Evolutionary conservation across 202 grass and related monocot species (phyloP), one percentile per base, ranked within the genome.

Genomic region (Carex sylvatica): DNA sequence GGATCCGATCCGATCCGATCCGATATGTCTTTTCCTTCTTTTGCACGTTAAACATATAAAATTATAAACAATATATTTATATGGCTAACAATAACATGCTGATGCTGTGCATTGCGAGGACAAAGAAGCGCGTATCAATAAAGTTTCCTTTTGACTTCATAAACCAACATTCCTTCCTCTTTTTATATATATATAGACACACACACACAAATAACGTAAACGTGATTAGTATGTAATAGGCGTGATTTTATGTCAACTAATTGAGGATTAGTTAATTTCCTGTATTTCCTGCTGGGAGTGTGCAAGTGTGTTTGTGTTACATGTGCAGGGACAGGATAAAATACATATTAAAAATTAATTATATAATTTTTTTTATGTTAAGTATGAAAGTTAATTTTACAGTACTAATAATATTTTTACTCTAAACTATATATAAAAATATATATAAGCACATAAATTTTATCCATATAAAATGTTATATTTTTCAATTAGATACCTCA

Each of bases 1-100:
- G 63, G 46, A 53, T 74, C 70, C 67, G 7, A 70, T 70, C 33
- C n/a, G 46, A 53, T 74, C 70, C 67, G 7, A 70, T 70, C 33
- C n/a, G 67, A 65, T 70, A 70, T 71, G 18, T 10, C 16, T 71
- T 22, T 70, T 67, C 26, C 38, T 47, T 71, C 68, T 71, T 0
- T 18, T 16, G 65, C 30, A 67, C 24, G 65, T 67, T 8, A 67
- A 18, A 40, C 38, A 40, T 66, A n/a, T n/a, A n/a, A n/a, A n/a
- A n/a, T n/a, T n/a, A n/a, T 16, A 66, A 31, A 11, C 19, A 53
- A 47, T 7, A 53, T 35, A 54, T 35, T 35, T 35, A 18, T 54
- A 75, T 55, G 49, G 9, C 46, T 31, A 44, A 44, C 42, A 44
- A 30, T 40, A 40, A 40, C 36, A 40, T 40, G 36, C 36, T 6